Base-by-base conservation (phyloP, 768 basidiomycete species). In the Obba rivulosa region DNA sequence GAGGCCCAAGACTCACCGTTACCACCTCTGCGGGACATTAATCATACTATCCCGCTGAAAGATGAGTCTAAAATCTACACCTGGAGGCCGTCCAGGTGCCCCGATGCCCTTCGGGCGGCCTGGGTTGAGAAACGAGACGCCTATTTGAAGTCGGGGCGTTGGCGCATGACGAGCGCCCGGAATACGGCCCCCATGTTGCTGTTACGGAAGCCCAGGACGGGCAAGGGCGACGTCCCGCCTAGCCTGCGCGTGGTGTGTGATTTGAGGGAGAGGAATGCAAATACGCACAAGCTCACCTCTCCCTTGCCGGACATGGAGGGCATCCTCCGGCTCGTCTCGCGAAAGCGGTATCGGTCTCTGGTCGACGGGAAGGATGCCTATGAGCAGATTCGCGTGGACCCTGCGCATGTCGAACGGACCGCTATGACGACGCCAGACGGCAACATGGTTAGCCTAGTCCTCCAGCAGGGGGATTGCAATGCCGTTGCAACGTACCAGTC, bases 401-500 rank as follows among this genome's bases (percentile, higher is more conserved):
- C 51, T 0, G 59, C 58, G 5, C 47, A 64, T 34, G 57, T 65
- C 2, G n/a, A 34, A 9, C 46, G 46, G 0, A 64, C 61, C 4
- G 48, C 56, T 0, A 60, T 65, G 37, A 56, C 59, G 1, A 67
- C 63, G 1, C 55, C 61, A 7, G 56, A 59, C 36, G 65, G 66
- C 3, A 66, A 60, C 10, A 61, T 65, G 54, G 57, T 58, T 16
- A 62, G 60, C n/a, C 48, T 52, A 1, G 61, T 67, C 8, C 44
- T 67, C 45, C 66, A 67, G 48, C 62, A 61, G 41, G 66, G 65
- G 0, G 63, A 67, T 35, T 58, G 58, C 38, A 69, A 69, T 46
- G 64, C 57, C 0, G 58, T 47, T 9, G 64, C 63, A 4, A 67
- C 64, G 0, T 74, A 69, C 56, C 73, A 75, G 51, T 54, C 69